These are phyloP conservation scores for Candida albicans DNA, from an alignment of 1,139 yeast genomes.

Conservation along the genomic window DNA sequence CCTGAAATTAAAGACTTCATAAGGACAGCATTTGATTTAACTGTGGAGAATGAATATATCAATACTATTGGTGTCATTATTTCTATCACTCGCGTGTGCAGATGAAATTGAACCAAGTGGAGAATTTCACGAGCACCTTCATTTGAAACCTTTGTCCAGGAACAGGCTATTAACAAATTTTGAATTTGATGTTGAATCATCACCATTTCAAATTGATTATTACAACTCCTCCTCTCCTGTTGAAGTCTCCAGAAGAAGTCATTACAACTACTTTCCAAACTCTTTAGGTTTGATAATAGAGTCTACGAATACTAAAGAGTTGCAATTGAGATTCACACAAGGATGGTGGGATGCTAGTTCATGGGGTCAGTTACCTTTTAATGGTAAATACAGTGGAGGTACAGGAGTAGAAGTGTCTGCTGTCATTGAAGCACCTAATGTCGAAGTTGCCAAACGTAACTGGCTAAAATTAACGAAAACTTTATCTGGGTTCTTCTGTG, in stretches of 20 bases:
- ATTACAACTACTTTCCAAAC: slow-evolving; percentile 78
- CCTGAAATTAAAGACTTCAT: not conserved
- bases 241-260: slow-evolving; percentile 28
- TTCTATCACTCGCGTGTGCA: slow-evolving; percentile 1
- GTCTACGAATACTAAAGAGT: slow-evolving; percentile 64
- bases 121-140: slow-evolving; percentile 56
- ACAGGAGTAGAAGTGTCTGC: slow-evolving; percentile 97
- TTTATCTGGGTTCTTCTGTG: slow-evolving; percentile 91
- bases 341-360: slow-evolving; percentile 94
- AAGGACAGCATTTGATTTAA: not conserved
- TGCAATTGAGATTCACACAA: slow-evolving; percentile 84
- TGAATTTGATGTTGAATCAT: slow-evolving; percentile 61
- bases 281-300: slow-evolving; percentile 77
- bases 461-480: slow-evolving; percentile 78
- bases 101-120: not conserved
- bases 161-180: slow-evolving; percentile 70
- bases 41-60: not conserved
- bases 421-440: slow-evolving; percentile 62
- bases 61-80: slow-evolving; percentile 15
- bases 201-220: slow-evolving; percentile 34
- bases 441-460: slow-evolving; percentile 54
- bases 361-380: slow-evolving; percentile 81
- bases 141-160: slow-evolving; percentile 67
- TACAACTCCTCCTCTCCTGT: slow-evolving; percentile 10
- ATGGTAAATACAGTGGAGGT: slow-evolving; percentile 81